These are phyloP conservation scores for Rhizopus microsporus DNA, from an alignment of 371 early-diverging fungal species.

Conservation along the genomic window DNA sequence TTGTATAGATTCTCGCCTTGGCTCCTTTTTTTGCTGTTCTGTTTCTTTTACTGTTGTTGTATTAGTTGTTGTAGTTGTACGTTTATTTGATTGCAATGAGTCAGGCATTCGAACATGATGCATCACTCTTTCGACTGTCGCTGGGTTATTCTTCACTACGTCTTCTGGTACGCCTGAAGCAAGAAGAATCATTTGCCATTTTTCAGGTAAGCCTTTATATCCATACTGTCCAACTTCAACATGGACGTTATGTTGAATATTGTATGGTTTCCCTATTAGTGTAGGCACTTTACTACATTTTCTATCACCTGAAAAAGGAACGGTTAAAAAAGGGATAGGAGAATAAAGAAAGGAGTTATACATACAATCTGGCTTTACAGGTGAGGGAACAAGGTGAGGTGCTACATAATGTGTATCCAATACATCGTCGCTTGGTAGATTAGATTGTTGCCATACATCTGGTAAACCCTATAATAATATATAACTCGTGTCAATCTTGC, in stretches of 20 bases:
- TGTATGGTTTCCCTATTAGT: conserved; percentile 63
- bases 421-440: conserved; percentile 64
- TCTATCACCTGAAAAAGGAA: conserved; percentile 15
- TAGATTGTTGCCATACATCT: conserved; percentile 63
- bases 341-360: conserved; percentile 3
- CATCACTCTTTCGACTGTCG: conserved; percentile 55
- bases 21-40: conserved; percentile 9
- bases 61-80: conserved; percentile 2
- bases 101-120: conserved; percentile 59
- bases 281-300: conserved; percentile 22
- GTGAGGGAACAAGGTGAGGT: conserved; percentile 63
- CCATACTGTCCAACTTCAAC: conserved; percentile 58
- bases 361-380: conserved; percentile 32
- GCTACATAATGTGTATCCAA: conserved; percentile 64
- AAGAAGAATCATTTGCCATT: conserved; percentile 59
- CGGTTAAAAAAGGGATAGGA: background rate
- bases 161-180: conserved; percentile 60
- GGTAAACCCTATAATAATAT: conserved; percentile 52
- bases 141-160: conserved; percentile 54
- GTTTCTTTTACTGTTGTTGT: conserved; percentile 6
- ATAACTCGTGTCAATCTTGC: background rate
- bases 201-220: conserved; percentile 56
- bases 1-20: conserved; percentile 2
- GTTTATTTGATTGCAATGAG: conserved; percentile 33
- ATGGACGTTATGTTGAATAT: conserved; percentile 64